Base-by-base conservation (phyloP, 345 rosid species). In the Euphorbia lathyris region DNA sequence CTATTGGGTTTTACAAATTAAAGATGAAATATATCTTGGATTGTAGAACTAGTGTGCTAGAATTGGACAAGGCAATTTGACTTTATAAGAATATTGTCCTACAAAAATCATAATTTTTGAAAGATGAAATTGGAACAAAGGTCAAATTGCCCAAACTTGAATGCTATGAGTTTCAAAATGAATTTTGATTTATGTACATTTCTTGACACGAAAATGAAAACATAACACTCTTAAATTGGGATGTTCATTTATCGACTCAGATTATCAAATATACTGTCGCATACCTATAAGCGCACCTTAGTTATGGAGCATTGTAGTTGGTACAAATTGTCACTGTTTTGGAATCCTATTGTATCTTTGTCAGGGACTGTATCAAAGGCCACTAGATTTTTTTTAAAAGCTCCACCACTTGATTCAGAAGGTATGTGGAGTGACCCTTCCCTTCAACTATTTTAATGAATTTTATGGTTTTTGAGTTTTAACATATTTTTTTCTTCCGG, bases 311-410 rank as follows among this genome's bases (percentile, higher is more conserved):
- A 7, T 27, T 40, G 32, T 57, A 9, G 47, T 45, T 47, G 34
- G 42, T 29, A n/a, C 16, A 69, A 12, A 34, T 6, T 9, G 38
- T 45, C 57, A 32, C 17, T 32, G n/a, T 34, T 34, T 30, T 50
- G 29, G 9, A 63, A 52, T 62, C 25, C 25, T 63, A 50, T 14
- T 26, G 26, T 34, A 25, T 63, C 16, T 20, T 45, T 14, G 25
- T 5, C 84, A 91, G 97, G 96, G 99, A 3, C 92, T 92, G 38
- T 87, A 83, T 63, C 83, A 96, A 81, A 88, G 83, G 76, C 92
- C 98, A 3, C 52, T 84, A 52, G 93, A 92, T n/a, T n/a, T 23
- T 76, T 87, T 69, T 82, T 92, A 76, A 92, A 90, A 85, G 93
- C 93, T 72, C 94, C 97, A 59, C 71, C 90, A 5, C 7, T 86